These are phyloP conservation scores for Licmophora abbreviata DNA, from an alignment of 108 stramenopile species.

Conservation along the genomic window DNA sequence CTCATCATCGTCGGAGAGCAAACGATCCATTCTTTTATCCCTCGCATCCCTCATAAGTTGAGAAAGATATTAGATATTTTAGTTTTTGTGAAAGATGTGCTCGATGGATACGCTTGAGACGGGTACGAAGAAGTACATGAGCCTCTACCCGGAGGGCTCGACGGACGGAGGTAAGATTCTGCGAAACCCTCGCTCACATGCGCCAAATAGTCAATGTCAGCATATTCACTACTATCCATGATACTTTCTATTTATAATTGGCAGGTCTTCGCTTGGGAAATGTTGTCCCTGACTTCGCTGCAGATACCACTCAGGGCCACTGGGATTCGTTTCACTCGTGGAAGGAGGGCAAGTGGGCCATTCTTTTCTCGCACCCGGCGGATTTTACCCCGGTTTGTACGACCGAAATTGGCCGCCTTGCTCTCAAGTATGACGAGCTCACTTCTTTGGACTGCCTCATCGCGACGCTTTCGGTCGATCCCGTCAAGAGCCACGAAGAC, in stretches of 20 bases:
- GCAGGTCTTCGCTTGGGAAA: conserved; percentile 34
- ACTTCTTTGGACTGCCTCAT: conserved; percentile 46
- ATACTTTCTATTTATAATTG: too few relatives aligned
- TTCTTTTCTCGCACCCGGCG: conserved; percentile 73
- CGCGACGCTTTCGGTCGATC: conserved; percentile 59
- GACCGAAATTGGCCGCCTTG: conserved; percentile 75
- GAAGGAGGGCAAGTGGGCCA: conserved; percentile 74
- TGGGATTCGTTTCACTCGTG: conserved; percentile 62
- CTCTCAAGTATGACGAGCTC: conserved; percentile 52
- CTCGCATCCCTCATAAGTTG: too few relatives aligned
- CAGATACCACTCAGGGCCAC: conserved; percentile 52
- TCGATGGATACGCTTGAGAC: conserved; percentile 32
- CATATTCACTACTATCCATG: too few relatives aligned
- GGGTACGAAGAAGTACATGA: conserved; percentile 48
- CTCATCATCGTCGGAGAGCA: too few relatives aligned
- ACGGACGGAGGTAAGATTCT: conserved; percentile 32
- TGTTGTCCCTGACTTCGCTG: conserved; percentile 57
- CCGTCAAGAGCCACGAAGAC: conserved; percentile 62
- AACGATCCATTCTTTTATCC: too few relatives aligned
- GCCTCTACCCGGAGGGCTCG: conserved; percentile 41
- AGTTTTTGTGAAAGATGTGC: too few relatives aligned
- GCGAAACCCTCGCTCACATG: too few relatives aligned
- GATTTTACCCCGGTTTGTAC: conserved; percentile 86
- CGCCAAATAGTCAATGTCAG: too few relatives aligned
- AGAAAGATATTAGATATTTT: too few relatives aligned